phyloP scores from a whole-genome alignment of 305 asterid species.

The Rubia balearica region DNA sequence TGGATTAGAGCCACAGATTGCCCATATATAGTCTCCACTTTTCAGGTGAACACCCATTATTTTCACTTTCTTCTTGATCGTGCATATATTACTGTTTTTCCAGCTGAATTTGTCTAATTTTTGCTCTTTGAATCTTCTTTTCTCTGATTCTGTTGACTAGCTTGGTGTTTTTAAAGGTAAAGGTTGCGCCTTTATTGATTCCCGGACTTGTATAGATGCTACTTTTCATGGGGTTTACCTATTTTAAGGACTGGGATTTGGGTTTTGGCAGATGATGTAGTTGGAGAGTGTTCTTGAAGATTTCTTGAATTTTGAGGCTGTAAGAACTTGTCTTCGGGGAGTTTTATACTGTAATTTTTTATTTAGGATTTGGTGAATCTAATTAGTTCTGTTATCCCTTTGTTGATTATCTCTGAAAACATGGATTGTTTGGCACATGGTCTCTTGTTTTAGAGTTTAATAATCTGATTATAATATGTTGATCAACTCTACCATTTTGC shows the following conservation, averaged over 20 bases:
- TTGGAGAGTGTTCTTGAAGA: conserved; percentile 6
- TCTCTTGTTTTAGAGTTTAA: not conserved
- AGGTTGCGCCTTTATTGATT: conserved; percentile 40
- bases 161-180: conserved; percentile 20
- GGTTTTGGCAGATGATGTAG: conserved; percentile 17
- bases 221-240: conserved; percentile 24
- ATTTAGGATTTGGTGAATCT: not conserved
- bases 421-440: not conserved
- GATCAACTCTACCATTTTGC: not conserved
- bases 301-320: conserved; percentile 8
- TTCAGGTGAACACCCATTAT: conserved; percentile 22
- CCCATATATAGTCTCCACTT: conserved; percentile 31
- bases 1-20: conserved; percentile 35
- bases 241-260: conserved; percentile 30
- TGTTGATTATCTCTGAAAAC: conserved; percentile 4
- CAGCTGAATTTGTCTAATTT: conserved; percentile 20
- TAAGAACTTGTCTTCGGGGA: conserved; percentile 14
- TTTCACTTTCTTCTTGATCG: conserved; percentile 3
- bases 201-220: conserved; percentile 23
- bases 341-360: not conserved
- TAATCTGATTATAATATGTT: not conserved
- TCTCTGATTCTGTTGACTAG: conserved; percentile 21
- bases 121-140: conserved; percentile 4
- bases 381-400: not conserved
- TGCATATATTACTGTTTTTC: not conserved